Percentiles rank a stretch among this genome's conserved stretches.
phyloP scores from a whole-genome alignment of 202 grass and related monocot genomes.

The Tripidium arundinaceum region DNA sequence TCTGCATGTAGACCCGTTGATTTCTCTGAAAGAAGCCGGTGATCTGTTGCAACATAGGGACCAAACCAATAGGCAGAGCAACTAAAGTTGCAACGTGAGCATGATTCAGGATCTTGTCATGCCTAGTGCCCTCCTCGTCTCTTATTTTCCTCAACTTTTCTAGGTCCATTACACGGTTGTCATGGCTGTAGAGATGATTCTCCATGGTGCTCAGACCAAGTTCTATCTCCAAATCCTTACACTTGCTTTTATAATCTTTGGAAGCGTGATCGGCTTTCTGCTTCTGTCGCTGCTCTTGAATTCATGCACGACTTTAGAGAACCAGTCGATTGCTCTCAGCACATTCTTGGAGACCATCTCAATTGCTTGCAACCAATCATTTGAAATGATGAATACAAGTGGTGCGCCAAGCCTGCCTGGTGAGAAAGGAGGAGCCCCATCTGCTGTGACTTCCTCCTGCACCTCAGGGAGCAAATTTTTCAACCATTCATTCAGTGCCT shows the following conservation, averaged over 20 bases:
- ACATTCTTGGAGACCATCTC: slow-evolving; percentile 54
- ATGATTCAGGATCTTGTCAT: slow-evolving; percentile 45
- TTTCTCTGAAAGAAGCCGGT: slow-evolving; percentile 45
- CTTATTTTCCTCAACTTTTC: slow-evolving; percentile 37
- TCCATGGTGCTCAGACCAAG: slow-evolving; percentile 17
- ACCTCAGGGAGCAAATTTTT: slow-evolving; percentile 63
- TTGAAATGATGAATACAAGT: slow-evolving; percentile 55
- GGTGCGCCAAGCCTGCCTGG: slow-evolving; percentile 54
- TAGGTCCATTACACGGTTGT: slow-evolving; percentile 32
- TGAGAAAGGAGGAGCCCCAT: slow-evolving; percentile 80
- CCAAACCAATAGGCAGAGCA: slow-evolving; percentile 52
- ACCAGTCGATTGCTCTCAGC: slow-evolving; percentile 41
- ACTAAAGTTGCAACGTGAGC: slow-evolving; percentile 43
- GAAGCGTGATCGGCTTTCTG: slow-evolving; percentile 41
- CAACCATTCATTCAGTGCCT: slow-evolving; percentile 68
- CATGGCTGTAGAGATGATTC: slow-evolving; percentile 8
- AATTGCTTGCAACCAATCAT: slow-evolving; percentile 74
- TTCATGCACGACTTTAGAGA: slow-evolving; percentile 41
- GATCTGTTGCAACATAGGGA: slow-evolving; percentile 59
- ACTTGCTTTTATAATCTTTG: slow-evolving; percentile 41
- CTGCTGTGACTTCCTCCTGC: slow-evolving; percentile 42
- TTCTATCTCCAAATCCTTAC: slow-evolving; percentile 28
- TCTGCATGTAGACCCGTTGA: slow-evolving; percentile 38
- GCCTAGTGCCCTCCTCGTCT: slow-evolving; percentile 51
- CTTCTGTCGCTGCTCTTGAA: slow-evolving; percentile 46